Base-by-base conservation (phyloP, 2,329 filamentous ascomycete species). In the Fusarium dlaminii region DNA sequence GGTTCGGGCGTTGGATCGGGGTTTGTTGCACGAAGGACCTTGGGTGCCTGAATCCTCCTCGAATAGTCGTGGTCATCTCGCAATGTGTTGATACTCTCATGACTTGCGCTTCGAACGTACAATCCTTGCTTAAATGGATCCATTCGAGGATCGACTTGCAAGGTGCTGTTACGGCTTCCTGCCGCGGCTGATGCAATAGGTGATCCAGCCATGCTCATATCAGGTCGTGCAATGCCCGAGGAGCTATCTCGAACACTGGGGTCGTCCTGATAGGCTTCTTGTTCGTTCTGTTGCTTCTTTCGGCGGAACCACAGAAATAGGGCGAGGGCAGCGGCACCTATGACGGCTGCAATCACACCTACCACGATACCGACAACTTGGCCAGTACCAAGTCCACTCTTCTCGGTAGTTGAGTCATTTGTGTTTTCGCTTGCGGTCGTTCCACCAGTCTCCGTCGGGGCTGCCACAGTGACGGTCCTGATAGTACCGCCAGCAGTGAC, bases 21-120 rank as follows among this genome's bases (percentile, higher is more conserved):
- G 76, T 92, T 92, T 36, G 85, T 90, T 14, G 90, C 89, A 72
- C 90, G 85, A n/a, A 92, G 83, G 13, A 91, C 88, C 76, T 87
- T 84, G 15, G 87, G 85, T 48, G 86, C 83, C 56, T 87, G 87
- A 20, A 92, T 89, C 73, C 86, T 84, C 72, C 90, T 84, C 43
- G 90, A 91, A 77, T 92, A 92, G 74, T 92, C 90, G 66, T 90
- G 89, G 70, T 92, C 89, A 77, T 92, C 90, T 64, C 88, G 88
- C 10, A 92, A 81, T 4, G 90, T 91, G 74, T 89, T 89, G 77
- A 92, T 82, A 78, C 90, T 92, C 79, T 92, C 90, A 69, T 87
- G 87, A 75, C 90, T 91, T 79, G 87, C 88, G 75, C 87, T 90
- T 32, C 87, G 84, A 48, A 84, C 82, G 78, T 91, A 92, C 18